phyloP scores from a whole-genome alignment of 2,329 filamentous ascomycete species.

The Xylariaceae sp. region DNA sequence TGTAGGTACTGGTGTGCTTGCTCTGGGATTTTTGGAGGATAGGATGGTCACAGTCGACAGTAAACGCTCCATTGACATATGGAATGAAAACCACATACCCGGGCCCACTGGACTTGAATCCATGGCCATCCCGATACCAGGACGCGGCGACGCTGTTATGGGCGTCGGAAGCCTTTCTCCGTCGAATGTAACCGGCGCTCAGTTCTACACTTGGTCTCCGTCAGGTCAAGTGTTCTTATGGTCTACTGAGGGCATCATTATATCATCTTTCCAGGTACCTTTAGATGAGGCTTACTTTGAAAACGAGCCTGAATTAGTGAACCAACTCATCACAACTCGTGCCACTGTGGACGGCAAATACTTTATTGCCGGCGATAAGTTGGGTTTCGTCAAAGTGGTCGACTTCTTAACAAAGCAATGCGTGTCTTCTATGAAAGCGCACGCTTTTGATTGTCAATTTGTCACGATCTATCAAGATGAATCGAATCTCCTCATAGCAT shows the following conservation, averaged over 20 bases:
- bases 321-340: conserved; percentile 56
- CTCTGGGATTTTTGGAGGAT: conserved; percentile 62
- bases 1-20: conserved; percentile 46
- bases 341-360: conserved; percentile 57
- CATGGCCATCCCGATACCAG: conserved; percentile 51
- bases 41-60: conserved; percentile 72
- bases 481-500: conserved; percentile 64
- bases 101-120: conserved; percentile 34
- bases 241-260: conserved; percentile 66
- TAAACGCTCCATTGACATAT: conserved; percentile 68
- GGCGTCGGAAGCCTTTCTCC: conserved; percentile 64
- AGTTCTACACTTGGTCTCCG: conserved; percentile 86
- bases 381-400: conserved; percentile 72
- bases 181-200: conserved; percentile 57
- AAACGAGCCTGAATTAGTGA: conserved; percentile 47
- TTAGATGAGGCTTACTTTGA: conserved; percentile 57
- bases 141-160: conserved; percentile 60
- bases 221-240: conserved; percentile 79
- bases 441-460: conserved; percentile 77
- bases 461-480: conserved; percentile 66
- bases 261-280: conserved; percentile 58
- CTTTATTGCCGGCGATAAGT: conserved; percentile 78
- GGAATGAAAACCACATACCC: conserved; percentile 43
- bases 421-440: conserved; percentile 72
- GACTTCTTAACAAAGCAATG: conserved; percentile 57